A percentile compares a stretch with the other conserved stretches of the same genome.
Conservation (phyloP, 2,329 filamentous ascomycete genomes). For the Cercospora zeae-maydis region DNA sequence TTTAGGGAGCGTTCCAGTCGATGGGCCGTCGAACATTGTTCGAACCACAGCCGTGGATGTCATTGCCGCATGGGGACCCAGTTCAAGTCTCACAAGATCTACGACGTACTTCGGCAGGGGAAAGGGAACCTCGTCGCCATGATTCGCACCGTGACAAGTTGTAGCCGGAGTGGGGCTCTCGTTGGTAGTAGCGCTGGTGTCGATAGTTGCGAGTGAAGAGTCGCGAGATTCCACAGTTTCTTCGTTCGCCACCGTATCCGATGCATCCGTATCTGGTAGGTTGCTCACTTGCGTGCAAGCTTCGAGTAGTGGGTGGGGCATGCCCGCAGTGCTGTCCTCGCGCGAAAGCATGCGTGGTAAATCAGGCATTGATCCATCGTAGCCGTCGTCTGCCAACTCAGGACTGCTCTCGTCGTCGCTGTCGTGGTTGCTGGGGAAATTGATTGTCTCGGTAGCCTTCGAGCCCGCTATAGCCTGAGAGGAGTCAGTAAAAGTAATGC, state of each 20-base stretch:
- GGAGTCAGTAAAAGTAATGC: neutral
- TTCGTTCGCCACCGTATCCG: neutral
- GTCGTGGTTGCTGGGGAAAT: neutral
- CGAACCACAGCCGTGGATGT: neutral
- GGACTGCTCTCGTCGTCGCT: neutral
- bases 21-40: conserved; percentile 7
- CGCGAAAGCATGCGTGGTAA: neutral
- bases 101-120: conserved; percentile 15
- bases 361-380: neutral
- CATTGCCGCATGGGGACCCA: neutral
- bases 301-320: neutral
- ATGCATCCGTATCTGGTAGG: neutral
- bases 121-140: neutral
- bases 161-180: conserved; percentile 1
- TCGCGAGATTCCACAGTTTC: neutral
- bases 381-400: neutral
- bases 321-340: neutral
- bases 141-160: neutral
- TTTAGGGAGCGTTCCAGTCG: neutral
- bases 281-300: conserved; percentile 1
- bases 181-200: neutral
- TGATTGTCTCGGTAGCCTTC: neutral
- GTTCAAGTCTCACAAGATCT: conserved; percentile 7
- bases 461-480: neutral
- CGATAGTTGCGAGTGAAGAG: neutral